phyloP scores from a whole-genome alignment of 179 eudicot species.

The Camellia oleifera region DNA sequence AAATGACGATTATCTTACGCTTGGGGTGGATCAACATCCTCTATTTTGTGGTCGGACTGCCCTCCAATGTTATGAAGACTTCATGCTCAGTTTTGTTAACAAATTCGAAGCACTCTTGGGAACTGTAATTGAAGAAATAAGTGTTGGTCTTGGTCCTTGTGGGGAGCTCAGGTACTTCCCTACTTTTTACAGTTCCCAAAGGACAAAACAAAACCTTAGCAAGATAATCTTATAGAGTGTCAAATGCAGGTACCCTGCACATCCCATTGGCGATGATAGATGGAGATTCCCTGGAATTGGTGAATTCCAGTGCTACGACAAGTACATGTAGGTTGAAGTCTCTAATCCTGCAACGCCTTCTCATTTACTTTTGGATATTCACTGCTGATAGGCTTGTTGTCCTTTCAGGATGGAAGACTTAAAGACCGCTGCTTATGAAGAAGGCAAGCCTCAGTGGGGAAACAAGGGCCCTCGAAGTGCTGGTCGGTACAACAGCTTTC shows the following conservation, averaged over 20 bases:
- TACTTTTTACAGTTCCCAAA: constrained; percentile 9
- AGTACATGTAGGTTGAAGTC: constrained; percentile 47
- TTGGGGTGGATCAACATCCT: constrained; percentile 58
- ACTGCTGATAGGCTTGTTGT: constrained; percentile 14
- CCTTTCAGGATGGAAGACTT: constrained; percentile 55
- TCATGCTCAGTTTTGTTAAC: constrained; percentile 44
- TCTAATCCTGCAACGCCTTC: neutral
- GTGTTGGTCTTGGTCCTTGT: constrained; percentile 63
- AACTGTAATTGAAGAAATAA: constrained; percentile 48
- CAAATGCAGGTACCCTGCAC: constrained; percentile 60
- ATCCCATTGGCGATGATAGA: constrained; percentile 49
- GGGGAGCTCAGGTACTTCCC: constrained; percentile 60
- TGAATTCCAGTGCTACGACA: constrained; percentile 68
- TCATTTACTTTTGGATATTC: neutral
- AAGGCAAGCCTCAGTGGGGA: constrained; percentile 67
- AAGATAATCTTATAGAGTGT: constrained; percentile 21
- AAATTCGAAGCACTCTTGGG: constrained; percentile 51
- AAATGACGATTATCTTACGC: constrained; percentile 50
- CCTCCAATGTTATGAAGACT: constrained; percentile 61
- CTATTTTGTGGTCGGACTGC: constrained; percentile 59
- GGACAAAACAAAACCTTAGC: constrained; percentile 15
- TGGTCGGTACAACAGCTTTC: constrained; percentile 53
- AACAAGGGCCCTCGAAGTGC: constrained; percentile 49
- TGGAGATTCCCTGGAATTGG: constrained; percentile 77
- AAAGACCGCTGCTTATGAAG: constrained; percentile 40